These are phyloP conservation scores for Harringtonia aguacate DNA, from an alignment of 2,329 filamentous ascomycete genomes.

Conservation along the genomic window DNA sequence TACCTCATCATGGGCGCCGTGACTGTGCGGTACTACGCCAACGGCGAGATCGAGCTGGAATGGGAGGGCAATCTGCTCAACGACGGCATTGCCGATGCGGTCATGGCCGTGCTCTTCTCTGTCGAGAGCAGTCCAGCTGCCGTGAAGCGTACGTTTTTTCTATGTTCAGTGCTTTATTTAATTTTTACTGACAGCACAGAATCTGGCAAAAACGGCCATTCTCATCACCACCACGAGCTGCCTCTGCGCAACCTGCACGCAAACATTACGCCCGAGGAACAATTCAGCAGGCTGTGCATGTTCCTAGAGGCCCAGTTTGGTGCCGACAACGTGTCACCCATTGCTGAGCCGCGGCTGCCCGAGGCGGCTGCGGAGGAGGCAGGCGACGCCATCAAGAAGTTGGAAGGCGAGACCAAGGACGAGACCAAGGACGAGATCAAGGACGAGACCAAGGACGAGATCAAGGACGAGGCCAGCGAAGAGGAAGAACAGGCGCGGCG, in stretches of 20 bases:
- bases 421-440: conserved; percentile 26
- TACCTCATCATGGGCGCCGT: conserved; percentile 86
- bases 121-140: conserved; percentile 92
- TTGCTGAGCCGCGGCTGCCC: conserved; percentile 52
- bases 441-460: conserved; percentile 25
- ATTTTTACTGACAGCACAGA: conserved; percentile 28
- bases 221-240: conserved; percentile 28
- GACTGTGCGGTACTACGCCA: conserved; percentile 63
- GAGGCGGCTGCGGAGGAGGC: conserved; percentile 21
- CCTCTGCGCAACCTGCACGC: conserved; percentile 60
- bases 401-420: conserved; percentile 23
- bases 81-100: conserved; percentile 93
- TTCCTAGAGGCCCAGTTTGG: conserved; percentile 98
- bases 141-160: conserved; percentile 60
- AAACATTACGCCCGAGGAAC: conserved; percentile 59
- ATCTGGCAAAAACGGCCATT: conserved; percentile 40
- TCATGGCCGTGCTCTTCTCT: conserved; percentile 84
- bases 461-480: conserved; percentile 13
- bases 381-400: conserved; percentile 21
- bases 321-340: conserved; percentile 66
- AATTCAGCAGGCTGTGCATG: conserved; percentile 78
- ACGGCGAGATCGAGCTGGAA: conserved; percentile 78
- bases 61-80: conserved; percentile 99
- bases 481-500: conserved; percentile 22
- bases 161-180: not conserved